A percentile compares a stretch with the other conserved stretches of the same genome.
Evolutionary conservation across 371 early-diverging fungal species (phyloP).

Genomic region (Syncephalis plumigaleata): DNA sequence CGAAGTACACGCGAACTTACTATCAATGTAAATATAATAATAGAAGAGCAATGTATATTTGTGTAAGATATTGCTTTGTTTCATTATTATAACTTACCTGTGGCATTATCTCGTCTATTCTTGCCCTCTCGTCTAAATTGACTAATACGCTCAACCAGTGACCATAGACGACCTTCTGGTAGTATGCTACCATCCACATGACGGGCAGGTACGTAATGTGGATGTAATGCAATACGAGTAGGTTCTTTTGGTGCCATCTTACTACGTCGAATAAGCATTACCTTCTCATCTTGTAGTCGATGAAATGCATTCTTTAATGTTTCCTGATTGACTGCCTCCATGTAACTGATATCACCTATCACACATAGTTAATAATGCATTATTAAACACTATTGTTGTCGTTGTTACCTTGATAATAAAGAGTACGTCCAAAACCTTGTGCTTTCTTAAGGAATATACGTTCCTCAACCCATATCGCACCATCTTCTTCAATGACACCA

Average conservation of each 20-base stretch:
- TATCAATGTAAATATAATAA: slow-evolving; percentile 1
- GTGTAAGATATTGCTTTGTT: too few species aligned
- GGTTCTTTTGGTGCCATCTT: not conserved
- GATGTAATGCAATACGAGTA: slow-evolving; percentile 24
- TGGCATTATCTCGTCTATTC: slow-evolving; percentile 70
- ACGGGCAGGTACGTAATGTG: slow-evolving; percentile 32
- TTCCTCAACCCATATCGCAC: slow-evolving; percentile 43
- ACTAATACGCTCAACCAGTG: slow-evolving; percentile 69
- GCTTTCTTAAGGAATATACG: slow-evolving; percentile 41
- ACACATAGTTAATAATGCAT: too few species aligned
- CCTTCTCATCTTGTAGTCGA: slow-evolving; percentile 44
- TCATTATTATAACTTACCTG: too few species aligned
- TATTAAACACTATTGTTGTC: too few species aligned
- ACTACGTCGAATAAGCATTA: slow-evolving; percentile 33
- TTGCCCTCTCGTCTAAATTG: slow-evolving; percentile 71
- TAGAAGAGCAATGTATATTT: not conserved
- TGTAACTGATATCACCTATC: slow-evolving; percentile 38
- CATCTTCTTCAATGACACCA: not conserved
- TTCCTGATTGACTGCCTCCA: slow-evolving; percentile 77
- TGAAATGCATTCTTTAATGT: slow-evolving; percentile 60
- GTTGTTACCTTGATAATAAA: slow-evolving; percentile 62
- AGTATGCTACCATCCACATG: slow-evolving; percentile 24
- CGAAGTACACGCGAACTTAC: slow-evolving; percentile 23
- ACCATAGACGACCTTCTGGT: slow-evolving; percentile 56
- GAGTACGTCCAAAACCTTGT: slow-evolving; percentile 64